A percentile compares a stretch with the other conserved stretches of the same genome.
Conservation (phyloP, 2,329 filamentous ascomycete genomes). For the Atkinsonella hypoxylon region DNA sequence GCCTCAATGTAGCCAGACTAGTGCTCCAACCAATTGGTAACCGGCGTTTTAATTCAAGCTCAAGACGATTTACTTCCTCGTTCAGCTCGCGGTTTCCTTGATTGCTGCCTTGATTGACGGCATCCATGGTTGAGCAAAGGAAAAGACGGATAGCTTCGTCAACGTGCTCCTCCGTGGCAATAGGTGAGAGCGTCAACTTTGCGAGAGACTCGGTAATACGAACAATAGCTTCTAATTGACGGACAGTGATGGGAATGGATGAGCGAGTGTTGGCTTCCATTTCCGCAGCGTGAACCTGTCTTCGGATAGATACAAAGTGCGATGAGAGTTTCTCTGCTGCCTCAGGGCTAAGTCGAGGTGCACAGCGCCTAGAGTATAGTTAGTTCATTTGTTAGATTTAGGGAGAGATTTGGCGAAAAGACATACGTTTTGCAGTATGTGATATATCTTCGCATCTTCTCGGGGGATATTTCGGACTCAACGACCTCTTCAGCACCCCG, state of each 20-base stretch:
- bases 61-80: conserved; percentile 76
- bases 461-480: conserved; percentile 82
- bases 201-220: conserved; percentile 94
- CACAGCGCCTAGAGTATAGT: conserved; percentile 56
- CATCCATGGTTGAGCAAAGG: conserved; percentile 95
- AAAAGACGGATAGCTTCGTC: conserved; percentile 96
- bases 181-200: conserved; percentile 73
- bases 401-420: conserved; percentile 39
- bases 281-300: conserved; percentile 86
- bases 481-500: conserved; percentile 69
- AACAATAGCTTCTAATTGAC: conserved; percentile 92
- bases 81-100: conserved; percentile 80
- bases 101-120: conserved; percentile 79
- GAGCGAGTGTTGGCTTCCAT: conserved; percentile 81
- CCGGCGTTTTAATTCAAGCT: conserved; percentile 76
- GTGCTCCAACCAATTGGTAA: conserved; percentile 95
- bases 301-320: conserved; percentile 91
- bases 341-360: conserved; percentile 78
- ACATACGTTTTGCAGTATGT: conserved; percentile 90
- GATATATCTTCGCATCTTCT: conserved; percentile 96
- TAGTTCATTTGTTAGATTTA: conserved; percentile 13
- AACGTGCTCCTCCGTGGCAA: conserved; percentile 84
- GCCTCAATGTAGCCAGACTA: conserved; percentile 69
- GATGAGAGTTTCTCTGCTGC: conserved; percentile 93
- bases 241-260: conserved; percentile 93